A percentile compares a stretch with the other conserved stretches of the same genome.
Evolutionary conservation across 164 flowering plant genomes (phyloP).

Genomic region (Amborella trichopoda): DNA sequence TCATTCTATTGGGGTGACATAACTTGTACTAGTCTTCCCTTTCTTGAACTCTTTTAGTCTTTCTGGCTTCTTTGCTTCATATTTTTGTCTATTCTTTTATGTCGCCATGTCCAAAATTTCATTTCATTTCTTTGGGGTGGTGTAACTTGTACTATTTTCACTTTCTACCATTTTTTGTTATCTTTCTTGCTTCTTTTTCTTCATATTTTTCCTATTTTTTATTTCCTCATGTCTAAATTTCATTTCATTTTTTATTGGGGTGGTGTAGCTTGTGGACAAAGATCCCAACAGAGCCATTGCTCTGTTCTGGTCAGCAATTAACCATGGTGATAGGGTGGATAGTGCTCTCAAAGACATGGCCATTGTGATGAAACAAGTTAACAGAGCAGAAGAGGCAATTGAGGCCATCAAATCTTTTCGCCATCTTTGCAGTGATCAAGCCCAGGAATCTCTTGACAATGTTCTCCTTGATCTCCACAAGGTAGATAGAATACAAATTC

Average conservation of each 20-base stretch:
- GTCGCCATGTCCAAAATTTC: not conserved
- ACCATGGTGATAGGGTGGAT: slow-evolving; percentile 72
- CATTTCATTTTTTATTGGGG: not conserved
- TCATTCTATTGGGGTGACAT: not conserved
- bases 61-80: not conserved
- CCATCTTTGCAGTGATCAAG: slow-evolving; percentile 48
- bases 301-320: slow-evolving; percentile 80
- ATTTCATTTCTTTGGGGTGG: not conserved
- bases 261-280: slow-evolving; percentile 53
- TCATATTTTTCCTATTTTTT: not conserved
- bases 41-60: not conserved
- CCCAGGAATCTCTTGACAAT: slow-evolving; percentile 87
- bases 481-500: too few species aligned
- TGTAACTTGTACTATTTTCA: not conserved
- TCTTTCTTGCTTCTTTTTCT: not conserved
- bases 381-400: slow-evolving; percentile 81
- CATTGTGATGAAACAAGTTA: slow-evolving; percentile 75
- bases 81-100: not conserved
- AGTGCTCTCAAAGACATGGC: slow-evolving; percentile 96
- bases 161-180: not conserved
- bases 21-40: not conserved
- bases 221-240: not conserved
- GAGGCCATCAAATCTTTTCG: slow-evolving; percentile 90
- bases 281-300: slow-evolving; percentile 65
- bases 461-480: slow-evolving; percentile 79